Conservation (phyloP, 345 rosid genomes). For the Euphorbia lathyris region DNA sequence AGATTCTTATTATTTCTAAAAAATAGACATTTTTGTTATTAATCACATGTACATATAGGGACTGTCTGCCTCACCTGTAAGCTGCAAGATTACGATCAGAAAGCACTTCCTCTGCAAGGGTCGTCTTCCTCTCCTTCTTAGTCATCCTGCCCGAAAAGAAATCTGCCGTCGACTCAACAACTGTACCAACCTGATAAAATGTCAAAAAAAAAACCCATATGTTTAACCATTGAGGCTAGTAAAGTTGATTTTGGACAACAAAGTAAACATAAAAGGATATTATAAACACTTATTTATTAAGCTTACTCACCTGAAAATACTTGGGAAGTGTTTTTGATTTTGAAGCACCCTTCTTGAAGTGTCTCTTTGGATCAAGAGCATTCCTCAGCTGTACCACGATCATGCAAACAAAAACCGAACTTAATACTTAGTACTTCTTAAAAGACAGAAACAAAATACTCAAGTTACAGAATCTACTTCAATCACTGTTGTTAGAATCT, state of each 20-base stretch:
- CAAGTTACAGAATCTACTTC: neutral
- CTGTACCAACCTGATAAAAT: constrained; percentile 70
- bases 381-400: constrained; percentile 56
- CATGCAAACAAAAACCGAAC: neutral
- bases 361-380: constrained; percentile 76
- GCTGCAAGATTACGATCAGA: constrained; percentile 45
- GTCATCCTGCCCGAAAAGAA: constrained; percentile 60
- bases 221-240: neutral
- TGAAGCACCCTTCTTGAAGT: constrained; percentile 71
- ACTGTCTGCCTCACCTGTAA: constrained; percentile 51
- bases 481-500: too few relatives aligned
- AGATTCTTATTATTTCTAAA: neutral
- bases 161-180: constrained; percentile 63
- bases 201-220: constrained; percentile 10
- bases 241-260: neutral
- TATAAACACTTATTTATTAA: neutral
- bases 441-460: neutral
- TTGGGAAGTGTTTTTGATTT: constrained; percentile 59
- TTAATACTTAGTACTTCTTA: neutral
- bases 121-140: constrained; percentile 80
- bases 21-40: neutral
- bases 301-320: constrained; percentile 72
- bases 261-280: neutral
- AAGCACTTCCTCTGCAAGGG: constrained; percentile 81
- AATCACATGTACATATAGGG: neutral